A percentile compares a stretch with the other conserved stretches of the same genome.
phyloP scores from a whole-genome alignment of 495 filamentous ascomycete genomes.

The Cryomyces minteri region DNA sequence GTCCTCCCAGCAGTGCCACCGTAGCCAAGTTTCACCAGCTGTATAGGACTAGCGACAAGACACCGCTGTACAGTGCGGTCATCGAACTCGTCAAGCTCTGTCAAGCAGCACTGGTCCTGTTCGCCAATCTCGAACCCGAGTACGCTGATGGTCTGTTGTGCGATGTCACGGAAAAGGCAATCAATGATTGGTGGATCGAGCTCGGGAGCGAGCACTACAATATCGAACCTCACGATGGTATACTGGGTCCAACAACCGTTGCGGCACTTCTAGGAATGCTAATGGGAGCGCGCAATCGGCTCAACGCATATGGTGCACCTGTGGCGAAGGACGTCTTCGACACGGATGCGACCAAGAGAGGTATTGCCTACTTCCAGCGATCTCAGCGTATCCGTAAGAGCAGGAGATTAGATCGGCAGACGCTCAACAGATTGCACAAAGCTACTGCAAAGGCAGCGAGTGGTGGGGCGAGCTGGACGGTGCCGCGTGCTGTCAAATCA shows the following conservation, averaged over 20 bases:
- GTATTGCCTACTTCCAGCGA: conserved; percentile 78
- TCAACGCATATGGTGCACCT: conserved; percentile 64
- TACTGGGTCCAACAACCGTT: conserved; percentile 81
- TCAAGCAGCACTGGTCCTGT: conserved; percentile 73
- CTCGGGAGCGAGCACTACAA: conserved; percentile 82
- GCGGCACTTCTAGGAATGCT: conserved; percentile 74
- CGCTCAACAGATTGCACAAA: conserved; percentile 60
- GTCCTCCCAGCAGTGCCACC: conserved; percentile 56
- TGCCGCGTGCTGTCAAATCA: conserved; percentile 82
- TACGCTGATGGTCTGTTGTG: conserved; percentile 89
- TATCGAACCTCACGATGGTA: conserved; percentile 78
- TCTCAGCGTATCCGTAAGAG: conserved; percentile 62
- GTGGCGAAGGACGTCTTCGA: conserved; percentile 90
- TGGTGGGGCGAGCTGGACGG: conserved; percentile 51
- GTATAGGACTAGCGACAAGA: conserved; percentile 69
- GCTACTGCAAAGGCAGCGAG: conserved; percentile 77
- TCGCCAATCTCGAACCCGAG: conserved; percentile 69
- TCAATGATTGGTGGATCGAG: conserved; percentile 93
- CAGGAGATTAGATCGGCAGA: conserved; percentile 62
- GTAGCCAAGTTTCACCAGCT: conserved; percentile 84
- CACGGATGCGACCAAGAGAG: conserved; percentile 57
- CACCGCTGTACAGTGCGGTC: conserved; percentile 57
- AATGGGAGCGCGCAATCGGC: conserved; percentile 73
- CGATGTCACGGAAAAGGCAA: conserved; percentile 76
- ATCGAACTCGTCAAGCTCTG: conserved; percentile 84